phyloP scores from a whole-genome alignment of 2,329 filamentous ascomycete genomes.

The Metarhizium guizhouense region DNA sequence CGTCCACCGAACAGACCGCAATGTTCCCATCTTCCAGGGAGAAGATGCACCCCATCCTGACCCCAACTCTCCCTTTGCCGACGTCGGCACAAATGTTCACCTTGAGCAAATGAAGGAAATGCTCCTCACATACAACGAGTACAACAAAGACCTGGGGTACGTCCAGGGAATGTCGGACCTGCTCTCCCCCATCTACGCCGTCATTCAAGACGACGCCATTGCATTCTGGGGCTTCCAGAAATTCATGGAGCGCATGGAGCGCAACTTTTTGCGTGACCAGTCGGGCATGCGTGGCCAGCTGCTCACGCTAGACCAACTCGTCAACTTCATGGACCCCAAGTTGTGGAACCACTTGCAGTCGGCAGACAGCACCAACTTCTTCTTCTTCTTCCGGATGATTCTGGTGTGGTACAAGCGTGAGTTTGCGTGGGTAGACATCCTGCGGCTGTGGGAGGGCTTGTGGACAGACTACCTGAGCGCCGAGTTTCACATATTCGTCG shows the following conservation, averaged over 20 bases:
- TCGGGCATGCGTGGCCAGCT: conserved; percentile 93
- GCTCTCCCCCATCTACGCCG: conserved; percentile 89
- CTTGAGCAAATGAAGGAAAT: conserved; percentile 99
- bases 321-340: conserved; percentile 93
- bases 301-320: conserved; percentile 82
- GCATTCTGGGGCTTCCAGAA: conserved; percentile 94
- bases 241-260: conserved; percentile 98
- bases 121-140: conserved; percentile 97
- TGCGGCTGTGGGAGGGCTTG: conserved; percentile 82
- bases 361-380: conserved; percentile 96
- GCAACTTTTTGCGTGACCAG: conserved; percentile 92
- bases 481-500: conserved; percentile 91
- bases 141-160: conserved; percentile 90
- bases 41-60: conserved; percentile 97
- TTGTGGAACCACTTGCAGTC: conserved; percentile 84
- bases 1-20: conserved; percentile 92
- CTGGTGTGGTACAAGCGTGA: conserved; percentile 98
- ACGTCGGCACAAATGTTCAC: conserved; percentile 90
- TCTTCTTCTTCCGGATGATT: conserved; percentile 99
- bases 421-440: conserved; percentile 79
- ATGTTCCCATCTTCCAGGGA: conserved; percentile 88
- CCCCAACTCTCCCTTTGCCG: conserved; percentile 88
- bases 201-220: conserved; percentile 92
- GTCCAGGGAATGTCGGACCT: conserved; percentile 99
- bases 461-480: conserved; percentile 90